These are phyloP conservation scores for Cercospora zeae-maydis DNA, from an alignment of 2,329 filamentous ascomycete species.

Conservation along the genomic window DNA sequence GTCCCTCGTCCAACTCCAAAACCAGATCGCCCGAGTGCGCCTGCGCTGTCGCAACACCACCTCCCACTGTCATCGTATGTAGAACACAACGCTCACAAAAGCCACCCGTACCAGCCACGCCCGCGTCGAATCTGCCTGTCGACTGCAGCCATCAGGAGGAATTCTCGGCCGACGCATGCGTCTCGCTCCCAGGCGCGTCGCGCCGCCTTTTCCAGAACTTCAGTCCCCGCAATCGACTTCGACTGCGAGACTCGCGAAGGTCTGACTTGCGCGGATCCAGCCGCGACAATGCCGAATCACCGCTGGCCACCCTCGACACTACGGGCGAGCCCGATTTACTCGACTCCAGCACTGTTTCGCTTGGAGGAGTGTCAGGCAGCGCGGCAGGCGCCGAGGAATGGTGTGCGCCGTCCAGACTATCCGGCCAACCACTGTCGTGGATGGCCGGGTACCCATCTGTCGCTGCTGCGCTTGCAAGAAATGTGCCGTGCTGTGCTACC, in stretches of 20 bases:
- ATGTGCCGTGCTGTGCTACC: slow-evolving; percentile 5
- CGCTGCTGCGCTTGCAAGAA: slow-evolving; percentile 14
- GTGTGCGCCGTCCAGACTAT: slow-evolving; percentile 24
- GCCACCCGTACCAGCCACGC: background rate
- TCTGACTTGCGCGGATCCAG: slow-evolving; percentile 19
- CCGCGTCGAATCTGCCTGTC: background rate
- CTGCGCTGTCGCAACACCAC: background rate
- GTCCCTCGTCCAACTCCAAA: background rate
- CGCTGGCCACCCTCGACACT: slow-evolving; percentile 28
- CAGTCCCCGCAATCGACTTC: slow-evolving; percentile 36
- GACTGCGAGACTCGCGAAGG: slow-evolving; percentile 34
- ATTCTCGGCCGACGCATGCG: slow-evolving; percentile 9
- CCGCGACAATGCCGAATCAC: slow-evolving; percentile 21
- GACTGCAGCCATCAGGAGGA: slow-evolving; percentile 7
- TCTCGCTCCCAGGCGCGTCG: slow-evolving; percentile 20
- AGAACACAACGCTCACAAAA: background rate
- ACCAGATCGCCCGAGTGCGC: background rate
- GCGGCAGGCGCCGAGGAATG: slow-evolving; percentile 24
- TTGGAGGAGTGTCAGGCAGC: slow-evolving; percentile 24
- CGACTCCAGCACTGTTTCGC: slow-evolving; percentile 12
- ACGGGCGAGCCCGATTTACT: slow-evolving; percentile 26
- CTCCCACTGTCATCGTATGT: slow-evolving; percentile 1
- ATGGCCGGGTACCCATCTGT: slow-evolving; percentile 23
- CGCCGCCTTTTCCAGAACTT: slow-evolving; percentile 39
- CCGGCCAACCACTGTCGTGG: slow-evolving; percentile 24